Conservation (phyloP, 129 eudicot species). For the Gnaphalium uliginosum region DNA sequence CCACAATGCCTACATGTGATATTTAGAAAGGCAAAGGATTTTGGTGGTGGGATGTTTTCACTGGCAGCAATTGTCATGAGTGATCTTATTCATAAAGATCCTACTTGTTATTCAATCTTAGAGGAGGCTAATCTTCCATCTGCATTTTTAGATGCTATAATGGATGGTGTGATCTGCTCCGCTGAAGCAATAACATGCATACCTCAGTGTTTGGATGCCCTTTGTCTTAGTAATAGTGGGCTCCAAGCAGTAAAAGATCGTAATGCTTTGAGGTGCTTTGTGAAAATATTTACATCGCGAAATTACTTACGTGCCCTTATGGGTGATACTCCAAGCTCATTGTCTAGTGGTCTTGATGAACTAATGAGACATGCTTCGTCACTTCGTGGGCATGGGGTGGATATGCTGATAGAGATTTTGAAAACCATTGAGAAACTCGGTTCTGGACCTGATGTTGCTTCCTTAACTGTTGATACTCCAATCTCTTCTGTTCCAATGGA, state of each 20-base stretch:
- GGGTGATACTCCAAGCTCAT: slow-evolving; percentile 76
- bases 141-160: slow-evolving; percentile 92
- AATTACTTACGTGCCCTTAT: slow-evolving; percentile 75
- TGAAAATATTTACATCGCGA: slow-evolving; percentile 83
- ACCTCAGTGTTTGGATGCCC: slow-evolving; percentile 98
- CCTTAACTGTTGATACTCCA: slow-evolving; percentile 45
- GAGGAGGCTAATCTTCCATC: slow-evolving; percentile 96
- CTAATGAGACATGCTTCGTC: slow-evolving; percentile 93
- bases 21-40: slow-evolving; percentile 80
- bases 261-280: slow-evolving; percentile 94
- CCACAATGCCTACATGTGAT: slow-evolving; percentile 83
- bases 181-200: slow-evolving; percentile 95
- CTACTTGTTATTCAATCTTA: slow-evolving; percentile 79
- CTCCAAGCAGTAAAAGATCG: slow-evolving; percentile 92
- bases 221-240: slow-evolving; percentile 86
- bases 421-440: slow-evolving; percentile 69
- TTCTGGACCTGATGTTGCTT: slow-evolving; percentile 53
- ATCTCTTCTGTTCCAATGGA: slow-evolving; percentile 83
- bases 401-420: slow-evolving; percentile 85
- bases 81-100: slow-evolving; percentile 96
- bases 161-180: slow-evolving; percentile 93
- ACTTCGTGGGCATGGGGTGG: slow-evolving; percentile 89
- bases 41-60: slow-evolving; percentile 98
- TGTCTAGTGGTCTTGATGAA: slow-evolving; percentile 97
- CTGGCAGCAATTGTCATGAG: slow-evolving; percentile 97